These are phyloP conservation scores for Aphanocladium album DNA, from an alignment of 2,329 filamentous ascomycete genomes.

Conservation along the genomic window DNA sequence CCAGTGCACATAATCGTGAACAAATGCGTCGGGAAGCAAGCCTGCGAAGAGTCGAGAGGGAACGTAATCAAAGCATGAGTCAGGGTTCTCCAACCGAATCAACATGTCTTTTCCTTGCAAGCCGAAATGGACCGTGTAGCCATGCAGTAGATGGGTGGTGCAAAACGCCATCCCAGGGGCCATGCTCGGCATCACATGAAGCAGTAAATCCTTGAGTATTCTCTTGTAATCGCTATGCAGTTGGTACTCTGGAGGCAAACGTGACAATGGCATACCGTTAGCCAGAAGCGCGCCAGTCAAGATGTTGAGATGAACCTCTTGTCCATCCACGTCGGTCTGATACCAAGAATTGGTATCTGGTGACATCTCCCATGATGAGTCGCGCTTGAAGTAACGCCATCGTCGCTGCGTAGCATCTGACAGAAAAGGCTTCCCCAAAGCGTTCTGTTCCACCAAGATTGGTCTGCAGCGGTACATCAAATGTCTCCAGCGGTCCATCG, in stretches of 20 bases:
- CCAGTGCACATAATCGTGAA: slow-evolving; percentile 41
- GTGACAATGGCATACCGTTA: slow-evolving; percentile 42
- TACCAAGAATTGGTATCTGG: not conserved
- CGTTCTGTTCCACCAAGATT: not conserved
- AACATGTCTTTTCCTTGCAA: slow-evolving; percentile 23
- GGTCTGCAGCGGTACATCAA: not conserved
- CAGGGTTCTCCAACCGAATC: slow-evolving; percentile 23
- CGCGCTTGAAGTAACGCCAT: not conserved
- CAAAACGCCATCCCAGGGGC: slow-evolving; percentile 37
- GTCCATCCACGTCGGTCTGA: not conserved
- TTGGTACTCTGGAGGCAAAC: slow-evolving; percentile 42
- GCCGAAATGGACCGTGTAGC: slow-evolving; percentile 32
- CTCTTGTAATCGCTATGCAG: slow-evolving; percentile 32
- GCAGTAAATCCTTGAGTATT: slow-evolving; percentile 37
- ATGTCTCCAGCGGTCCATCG: not conserved
- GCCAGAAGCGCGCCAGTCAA: slow-evolving; percentile 48
- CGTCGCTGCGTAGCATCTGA: not conserved
- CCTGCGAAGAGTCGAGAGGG: slow-evolving; percentile 25
- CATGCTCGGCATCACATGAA: slow-evolving; percentile 40
- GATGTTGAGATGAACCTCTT: slow-evolving; percentile 42
- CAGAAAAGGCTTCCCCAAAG: not conserved
- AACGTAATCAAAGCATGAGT: slow-evolving; percentile 23
- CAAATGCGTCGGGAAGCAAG: slow-evolving; percentile 32
- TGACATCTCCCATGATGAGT: not conserved
- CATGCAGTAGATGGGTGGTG: slow-evolving; percentile 25